These are phyloP conservation scores for Dunaliella sp. DNA, from an alignment of 139 green algal genomes.

Conservation along the genomic window DNA sequence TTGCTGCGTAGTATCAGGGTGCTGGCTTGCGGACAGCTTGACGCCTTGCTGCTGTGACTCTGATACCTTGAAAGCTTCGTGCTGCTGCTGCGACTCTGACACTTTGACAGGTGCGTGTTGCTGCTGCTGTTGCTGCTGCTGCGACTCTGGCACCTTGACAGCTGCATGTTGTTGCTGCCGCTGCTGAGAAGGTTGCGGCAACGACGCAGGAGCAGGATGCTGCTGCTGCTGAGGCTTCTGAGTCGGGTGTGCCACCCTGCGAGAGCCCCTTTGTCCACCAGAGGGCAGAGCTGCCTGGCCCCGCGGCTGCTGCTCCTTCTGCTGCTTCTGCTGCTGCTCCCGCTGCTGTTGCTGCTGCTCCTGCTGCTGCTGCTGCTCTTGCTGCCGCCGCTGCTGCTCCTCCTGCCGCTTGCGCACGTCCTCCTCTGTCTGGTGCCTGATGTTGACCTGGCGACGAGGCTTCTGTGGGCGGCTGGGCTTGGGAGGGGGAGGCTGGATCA, in stretches of 20 bases:
- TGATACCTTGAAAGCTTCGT: too few relatives aligned
- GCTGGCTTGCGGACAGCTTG: too few relatives aligned
- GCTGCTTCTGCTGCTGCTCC: neutral
- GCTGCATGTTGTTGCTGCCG: neutral
- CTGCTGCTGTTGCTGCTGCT: neutral
- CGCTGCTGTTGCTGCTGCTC: neutral
- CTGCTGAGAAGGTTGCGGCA: too few relatives aligned
- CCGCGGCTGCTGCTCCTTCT: too few relatives aligned
- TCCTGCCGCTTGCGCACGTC: neutral
- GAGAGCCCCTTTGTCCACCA: too few relatives aligned
- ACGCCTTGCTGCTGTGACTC: too few relatives aligned
- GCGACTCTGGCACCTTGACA: neutral
- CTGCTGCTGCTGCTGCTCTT: neutral
- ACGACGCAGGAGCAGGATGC: too few relatives aligned
- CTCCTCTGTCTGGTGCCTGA: neutral
- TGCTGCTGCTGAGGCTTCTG: too few relatives aligned
- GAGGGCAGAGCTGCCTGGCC: too few relatives aligned
- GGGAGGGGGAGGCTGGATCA: neutral
- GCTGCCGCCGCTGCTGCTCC: neutral
- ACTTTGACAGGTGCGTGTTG: too few relatives aligned
- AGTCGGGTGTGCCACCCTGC: too few relatives aligned
- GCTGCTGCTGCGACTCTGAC: neutral
- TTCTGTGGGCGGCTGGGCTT: neutral
- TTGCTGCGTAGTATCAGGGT: too few relatives aligned
- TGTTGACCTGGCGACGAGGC: neutral